Conservation (phyloP, 1,284 basidiomycete genomes). For the Quambalaria eucalypti region DNA sequence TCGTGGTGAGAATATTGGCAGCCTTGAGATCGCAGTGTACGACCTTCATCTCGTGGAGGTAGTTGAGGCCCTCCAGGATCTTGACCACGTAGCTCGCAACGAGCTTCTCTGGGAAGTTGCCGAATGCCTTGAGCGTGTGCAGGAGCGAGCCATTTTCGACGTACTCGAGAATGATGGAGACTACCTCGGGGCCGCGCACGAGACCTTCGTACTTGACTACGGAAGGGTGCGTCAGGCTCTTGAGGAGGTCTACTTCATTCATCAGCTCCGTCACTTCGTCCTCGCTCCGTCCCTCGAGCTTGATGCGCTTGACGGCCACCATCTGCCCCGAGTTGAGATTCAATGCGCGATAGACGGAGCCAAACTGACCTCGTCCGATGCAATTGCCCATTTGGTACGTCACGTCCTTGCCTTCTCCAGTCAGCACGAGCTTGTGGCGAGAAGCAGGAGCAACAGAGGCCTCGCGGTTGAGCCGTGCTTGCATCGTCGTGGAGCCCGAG, state of each 20-base stretch:
- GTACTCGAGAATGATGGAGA: constrained; percentile 89
- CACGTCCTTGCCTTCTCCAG: constrained; percentile 66
- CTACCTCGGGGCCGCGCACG: constrained; percentile 72
- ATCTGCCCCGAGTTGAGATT: constrained; percentile 79
- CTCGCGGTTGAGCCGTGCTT: constrained; percentile 12
- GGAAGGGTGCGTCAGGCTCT: constrained; percentile 76
- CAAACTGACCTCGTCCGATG: constrained; percentile 91
- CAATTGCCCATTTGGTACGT: constrained; percentile 66
- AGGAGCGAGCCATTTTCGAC: constrained; percentile 87
- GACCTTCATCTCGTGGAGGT: constrained; percentile 62
- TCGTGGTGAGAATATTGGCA: constrained; percentile 56
- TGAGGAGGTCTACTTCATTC: constrained; percentile 80
- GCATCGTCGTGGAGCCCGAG: not conserved
- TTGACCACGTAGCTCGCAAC: constrained; percentile 83
- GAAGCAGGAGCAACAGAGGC: constrained; percentile 10
- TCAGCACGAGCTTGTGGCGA: constrained; percentile 64
- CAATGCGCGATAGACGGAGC: constrained; percentile 83
- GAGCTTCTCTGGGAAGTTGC: constrained; percentile 77
- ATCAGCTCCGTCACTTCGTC: constrained; percentile 70
- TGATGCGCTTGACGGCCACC: constrained; percentile 87
- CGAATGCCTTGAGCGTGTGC: constrained; percentile 80
- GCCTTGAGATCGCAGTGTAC: constrained; percentile 55
- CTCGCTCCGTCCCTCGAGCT: constrained; percentile 73
- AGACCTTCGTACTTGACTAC: constrained; percentile 95
- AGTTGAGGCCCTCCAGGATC: constrained; percentile 82